These are phyloP conservation scores for Cryptomeria japonica DNA, from an alignment of 75 land plant genomes.

Conservation along the genomic window DNA sequence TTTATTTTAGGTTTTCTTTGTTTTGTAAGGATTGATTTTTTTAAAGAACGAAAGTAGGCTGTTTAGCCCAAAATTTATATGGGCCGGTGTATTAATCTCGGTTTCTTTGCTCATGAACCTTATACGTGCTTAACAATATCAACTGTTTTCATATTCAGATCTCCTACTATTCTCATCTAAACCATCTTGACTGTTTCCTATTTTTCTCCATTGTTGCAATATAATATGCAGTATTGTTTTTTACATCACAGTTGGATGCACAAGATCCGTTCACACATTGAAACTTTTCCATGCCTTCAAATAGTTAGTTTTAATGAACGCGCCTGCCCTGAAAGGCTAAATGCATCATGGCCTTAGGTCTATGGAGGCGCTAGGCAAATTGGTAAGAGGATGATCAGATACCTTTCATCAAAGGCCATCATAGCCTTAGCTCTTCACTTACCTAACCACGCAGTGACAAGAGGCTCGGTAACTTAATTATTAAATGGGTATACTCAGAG, in stretches of 20 bases:
- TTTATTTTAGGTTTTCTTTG: background rate
- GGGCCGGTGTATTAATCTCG: background rate
- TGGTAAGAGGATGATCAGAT: no score
- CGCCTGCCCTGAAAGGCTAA: background rate
- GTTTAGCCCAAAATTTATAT: background rate
- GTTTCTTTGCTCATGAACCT: no score
- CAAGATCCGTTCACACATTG: no score
- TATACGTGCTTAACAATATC: background rate
- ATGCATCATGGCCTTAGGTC: background rate
- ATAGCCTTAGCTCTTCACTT: background rate
- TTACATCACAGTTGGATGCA: background rate
- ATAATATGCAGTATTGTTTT: no score
- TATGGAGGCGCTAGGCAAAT: no score
- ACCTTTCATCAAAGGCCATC: background rate
- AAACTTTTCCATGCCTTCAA: no score
- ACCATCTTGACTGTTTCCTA: background rate
- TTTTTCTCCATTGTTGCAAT: background rate
- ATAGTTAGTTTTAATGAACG: no score
- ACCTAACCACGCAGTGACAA: background rate
- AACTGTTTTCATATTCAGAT: background rate
- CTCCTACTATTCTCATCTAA: background rate
- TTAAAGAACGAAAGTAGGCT: background rate
- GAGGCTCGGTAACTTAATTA: background rate
- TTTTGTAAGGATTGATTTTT: background rate
- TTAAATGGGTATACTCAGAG: no score